Evolutionary conservation across 495 filamentous ascomycete species (phyloP), one percentile per base, ranked within the genome.

Genomic region (Talaromyces nanjingensis): DNA sequence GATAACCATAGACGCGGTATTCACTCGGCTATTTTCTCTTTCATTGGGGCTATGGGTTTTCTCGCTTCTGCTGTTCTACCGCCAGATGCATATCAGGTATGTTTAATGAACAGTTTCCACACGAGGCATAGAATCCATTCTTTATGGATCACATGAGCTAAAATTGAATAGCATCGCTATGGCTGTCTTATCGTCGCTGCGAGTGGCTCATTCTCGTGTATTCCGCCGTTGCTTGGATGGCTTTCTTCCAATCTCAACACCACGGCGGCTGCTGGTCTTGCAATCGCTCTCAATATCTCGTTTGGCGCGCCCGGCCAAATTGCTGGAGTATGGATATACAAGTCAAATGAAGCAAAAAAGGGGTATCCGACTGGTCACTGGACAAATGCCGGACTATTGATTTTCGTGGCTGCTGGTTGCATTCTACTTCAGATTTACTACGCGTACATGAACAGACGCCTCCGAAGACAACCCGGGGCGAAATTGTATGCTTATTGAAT

Each of bases 301-400:
- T 76, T 89, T 37, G 88, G 87, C 0, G 86, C 84, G 0, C 82
- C 86, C 0, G 88, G 87, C 4, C 87, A 90, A 69, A 89, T 90
- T 25, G 84, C 84, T 0, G 87, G 87, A 0, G 87, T 90, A 6
- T 91, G 86, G 84, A 89, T 90, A 49, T 91, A 89, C 71, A 87
- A 86, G 66, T 74, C 79, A 0, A 73, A 86, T 49, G 87, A 91
- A 68, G 81, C 75, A 14, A 72, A 74, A 37, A 70, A 54, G 4
- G 88, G 88, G 0, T 91, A 86, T 73, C 87, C 88, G 3, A 91
- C 88, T 0, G 88, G 87, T 1, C 87, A 84, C 60, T 83, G 79
- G 75, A 79, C 78, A 20, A 83, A 82, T 70, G 79, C 80, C 1
- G 79, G 73, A n/a, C 66, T 83, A 65, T 73, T 83, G 39, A 62